Conservation (phyloP, 345 rosid genomes). For the Eucalyptus camaldulensis region DNA sequence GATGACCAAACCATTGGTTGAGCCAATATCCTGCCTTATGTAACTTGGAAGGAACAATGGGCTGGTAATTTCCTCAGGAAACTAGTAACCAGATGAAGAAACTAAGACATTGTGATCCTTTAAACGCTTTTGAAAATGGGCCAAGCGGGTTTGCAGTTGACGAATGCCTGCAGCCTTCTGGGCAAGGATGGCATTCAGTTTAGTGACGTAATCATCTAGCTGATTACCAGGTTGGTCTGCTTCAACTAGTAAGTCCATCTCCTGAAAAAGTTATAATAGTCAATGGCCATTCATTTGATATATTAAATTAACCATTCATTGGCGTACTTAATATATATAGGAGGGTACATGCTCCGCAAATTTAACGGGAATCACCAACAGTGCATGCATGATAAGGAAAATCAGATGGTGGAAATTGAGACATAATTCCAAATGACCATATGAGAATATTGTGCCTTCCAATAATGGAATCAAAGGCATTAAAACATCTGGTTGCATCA, state of each 20-base stretch:
- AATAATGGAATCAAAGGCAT: background rate
- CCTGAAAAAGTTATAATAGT: constrained; percentile 24
- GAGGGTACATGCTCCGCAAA: background rate
- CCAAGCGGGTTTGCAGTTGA: constrained; percentile 71
- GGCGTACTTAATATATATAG: background rate
- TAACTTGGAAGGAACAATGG: background rate
- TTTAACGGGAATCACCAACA: background rate
- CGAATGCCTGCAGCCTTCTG: constrained; percentile 87
- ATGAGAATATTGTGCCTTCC: background rate
- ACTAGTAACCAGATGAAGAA: constrained; percentile 62
- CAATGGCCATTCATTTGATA: background rate
- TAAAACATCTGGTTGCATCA: background rate
- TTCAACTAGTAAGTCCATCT: constrained; percentile 85
- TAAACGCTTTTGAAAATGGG: constrained; percentile 76
- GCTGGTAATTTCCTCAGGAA: background rate
- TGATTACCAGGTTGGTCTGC: constrained; percentile 98
- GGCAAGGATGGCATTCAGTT: constrained; percentile 63
- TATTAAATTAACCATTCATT: background rate
- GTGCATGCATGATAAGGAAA: background rate
- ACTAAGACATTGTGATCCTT: constrained; percentile 88
- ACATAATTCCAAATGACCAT: background rate
- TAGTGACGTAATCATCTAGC: constrained; percentile 64
- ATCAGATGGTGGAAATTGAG: background rate
- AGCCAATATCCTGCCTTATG: background rate
- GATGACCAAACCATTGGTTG: background rate